These are phyloP conservation scores for Neospermospora avenae DNA, from an alignment of 2,329 filamentous ascomycete genomes.

Conservation along the genomic window DNA sequence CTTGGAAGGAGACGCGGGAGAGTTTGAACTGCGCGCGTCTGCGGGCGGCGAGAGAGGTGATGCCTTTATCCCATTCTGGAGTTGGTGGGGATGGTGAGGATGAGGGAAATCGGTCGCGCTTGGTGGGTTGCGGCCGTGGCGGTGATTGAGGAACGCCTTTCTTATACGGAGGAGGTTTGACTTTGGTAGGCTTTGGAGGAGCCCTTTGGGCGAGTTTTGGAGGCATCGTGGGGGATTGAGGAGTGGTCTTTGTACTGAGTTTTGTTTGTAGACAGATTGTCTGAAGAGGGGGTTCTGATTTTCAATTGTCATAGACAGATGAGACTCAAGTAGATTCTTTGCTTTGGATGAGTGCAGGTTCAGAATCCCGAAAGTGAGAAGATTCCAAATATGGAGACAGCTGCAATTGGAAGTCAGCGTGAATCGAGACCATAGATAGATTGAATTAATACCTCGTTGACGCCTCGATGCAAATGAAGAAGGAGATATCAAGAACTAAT, in stretches of 20 bases:
- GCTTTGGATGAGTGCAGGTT: too few species aligned
- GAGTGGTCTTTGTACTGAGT: not conserved
- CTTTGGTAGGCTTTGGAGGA: not conserved
- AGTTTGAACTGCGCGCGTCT: conserved; percentile 13
- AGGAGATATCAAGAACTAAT: too few species aligned
- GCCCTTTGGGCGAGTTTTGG: not conserved
- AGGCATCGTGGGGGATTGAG: conserved; percentile 2
- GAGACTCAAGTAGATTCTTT: too few species aligned
- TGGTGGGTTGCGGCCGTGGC: not conserved
- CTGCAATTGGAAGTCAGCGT: too few species aligned
- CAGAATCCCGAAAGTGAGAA: too few species aligned
- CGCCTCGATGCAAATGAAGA: too few species aligned
- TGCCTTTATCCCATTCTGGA: conserved; percentile 14
- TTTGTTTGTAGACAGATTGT: not conserved
- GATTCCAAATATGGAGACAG: too few species aligned
- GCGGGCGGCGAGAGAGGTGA: conserved; percentile 5
- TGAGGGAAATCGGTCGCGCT: not conserved
- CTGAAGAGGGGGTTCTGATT: too few species aligned
- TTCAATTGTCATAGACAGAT: too few species aligned
- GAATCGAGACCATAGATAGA: too few species aligned
- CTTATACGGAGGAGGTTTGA: not conserved
- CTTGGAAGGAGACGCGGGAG: conserved; percentile 1
- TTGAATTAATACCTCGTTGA: too few species aligned
- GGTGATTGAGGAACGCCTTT: not conserved
- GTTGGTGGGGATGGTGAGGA: not conserved